Conservation (phyloP, 1,139 yeast species). For the Zygotorulaspora mrakii region DNA sequence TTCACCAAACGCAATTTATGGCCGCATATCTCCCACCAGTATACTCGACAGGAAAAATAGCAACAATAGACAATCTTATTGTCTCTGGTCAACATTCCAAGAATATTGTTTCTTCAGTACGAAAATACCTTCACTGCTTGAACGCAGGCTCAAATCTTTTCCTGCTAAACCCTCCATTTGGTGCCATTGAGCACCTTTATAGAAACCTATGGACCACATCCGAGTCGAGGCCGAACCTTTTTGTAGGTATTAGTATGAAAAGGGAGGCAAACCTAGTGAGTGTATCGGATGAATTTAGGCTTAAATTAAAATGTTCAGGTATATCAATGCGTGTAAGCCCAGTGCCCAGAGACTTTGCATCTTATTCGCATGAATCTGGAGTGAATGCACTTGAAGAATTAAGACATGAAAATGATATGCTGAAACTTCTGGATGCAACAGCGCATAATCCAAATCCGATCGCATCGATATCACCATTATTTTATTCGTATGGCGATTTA, state of each 20-base stretch:
- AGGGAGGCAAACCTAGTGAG: constrained; percentile 7
- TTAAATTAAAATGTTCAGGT: constrained; percentile 12
- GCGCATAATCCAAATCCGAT: constrained; percentile 8
- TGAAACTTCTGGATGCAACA: constrained; percentile 38
- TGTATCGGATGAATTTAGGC: constrained; percentile 18
- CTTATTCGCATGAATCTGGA: constrained; percentile 20
- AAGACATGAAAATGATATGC: constrained; percentile 35
- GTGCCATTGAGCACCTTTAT: constrained; percentile 50
- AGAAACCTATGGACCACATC: constrained; percentile 50
- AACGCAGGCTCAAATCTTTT: constrained; percentile 50
- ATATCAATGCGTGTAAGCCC: constrained; percentile 20
- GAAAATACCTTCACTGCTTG: constrained; percentile 43
- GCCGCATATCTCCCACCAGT: constrained; percentile 40
- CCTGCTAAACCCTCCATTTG: constrained; percentile 77
- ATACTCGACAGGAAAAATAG: constrained; percentile 34
- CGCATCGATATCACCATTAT: constrained; percentile 11
- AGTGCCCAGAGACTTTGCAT: constrained; percentile 20
- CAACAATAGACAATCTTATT: constrained; percentile 50
- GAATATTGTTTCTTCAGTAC: constrained; percentile 46
- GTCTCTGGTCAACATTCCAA: constrained; percentile 47
- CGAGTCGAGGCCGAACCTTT: constrained; percentile 50
- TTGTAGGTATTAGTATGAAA: constrained; percentile 43
- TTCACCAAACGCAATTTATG: constrained; percentile 33
- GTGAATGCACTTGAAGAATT: constrained; percentile 8
- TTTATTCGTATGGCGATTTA: constrained; percentile 45